Conservation (phyloP, 2,329 filamentous ascomycete genomes). For the Proliferodiscus dingleyae region DNA sequence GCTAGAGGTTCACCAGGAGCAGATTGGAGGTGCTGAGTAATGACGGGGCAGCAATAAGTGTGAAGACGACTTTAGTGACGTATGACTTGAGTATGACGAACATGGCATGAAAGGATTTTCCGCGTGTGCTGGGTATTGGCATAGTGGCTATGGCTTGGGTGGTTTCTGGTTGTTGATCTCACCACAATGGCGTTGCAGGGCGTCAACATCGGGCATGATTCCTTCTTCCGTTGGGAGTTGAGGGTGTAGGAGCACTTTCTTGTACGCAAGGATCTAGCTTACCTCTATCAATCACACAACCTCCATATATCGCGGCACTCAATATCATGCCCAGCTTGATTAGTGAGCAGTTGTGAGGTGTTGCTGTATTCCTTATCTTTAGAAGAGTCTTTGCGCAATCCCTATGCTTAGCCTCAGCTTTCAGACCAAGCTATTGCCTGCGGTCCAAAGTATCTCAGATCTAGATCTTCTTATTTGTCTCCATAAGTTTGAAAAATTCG, state of each 20-base stretch:
- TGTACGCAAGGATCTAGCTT: slow-evolving; percentile 11
- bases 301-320: too few species aligned
- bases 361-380: too few species aligned
- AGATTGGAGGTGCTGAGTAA: slow-evolving; percentile 68
- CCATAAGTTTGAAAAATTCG: too few species aligned
- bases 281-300: slow-evolving; percentile 11
- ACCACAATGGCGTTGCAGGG: slow-evolving; percentile 27
- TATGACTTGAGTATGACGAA: slow-evolving; percentile 4
- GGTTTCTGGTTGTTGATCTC: slow-evolving; percentile 12
- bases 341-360: background rate
- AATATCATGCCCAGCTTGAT: background rate
- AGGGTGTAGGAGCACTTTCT: background rate
- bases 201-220: slow-evolving; percentile 24
- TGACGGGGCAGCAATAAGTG: slow-evolving; percentile 2
- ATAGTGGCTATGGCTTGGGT: slow-evolving; percentile 18
- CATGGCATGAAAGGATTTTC: background rate
- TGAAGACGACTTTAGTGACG: background rate
- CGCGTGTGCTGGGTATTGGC: slow-evolving; percentile 9
- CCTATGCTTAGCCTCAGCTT: too few species aligned
- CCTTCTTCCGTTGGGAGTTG: slow-evolving; percentile 7
- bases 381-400: too few species aligned
- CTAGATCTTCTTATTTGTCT: too few species aligned
- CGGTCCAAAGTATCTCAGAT: too few species aligned
- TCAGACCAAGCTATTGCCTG: too few species aligned
- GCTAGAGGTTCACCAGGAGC: slow-evolving; percentile 95